phyloP scores from a whole-genome alignment of 208 protist genomes.

The Acanthamoeba healyi region DNA sequence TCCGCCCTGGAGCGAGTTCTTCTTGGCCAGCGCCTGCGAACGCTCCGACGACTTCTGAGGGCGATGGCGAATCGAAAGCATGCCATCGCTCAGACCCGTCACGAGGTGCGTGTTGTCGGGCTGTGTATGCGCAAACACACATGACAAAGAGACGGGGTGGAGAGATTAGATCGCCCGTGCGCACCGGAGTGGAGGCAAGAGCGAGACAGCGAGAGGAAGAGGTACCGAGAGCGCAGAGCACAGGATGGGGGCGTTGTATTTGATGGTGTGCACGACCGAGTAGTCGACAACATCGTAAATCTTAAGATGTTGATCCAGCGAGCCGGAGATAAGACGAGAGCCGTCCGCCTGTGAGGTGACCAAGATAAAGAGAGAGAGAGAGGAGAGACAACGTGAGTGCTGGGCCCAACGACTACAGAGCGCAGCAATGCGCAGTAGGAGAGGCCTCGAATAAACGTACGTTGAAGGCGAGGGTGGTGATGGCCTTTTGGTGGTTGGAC shows the following conservation, averaged over 20 bases:
- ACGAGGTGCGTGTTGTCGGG: conserved; percentile 82
- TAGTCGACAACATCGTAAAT: conserved; percentile 81
- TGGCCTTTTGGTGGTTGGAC: conserved; percentile 84
- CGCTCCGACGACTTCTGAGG: neutral
- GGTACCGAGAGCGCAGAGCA: conserved; percentile 79
- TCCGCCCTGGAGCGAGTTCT: neutral
- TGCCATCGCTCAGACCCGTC: conserved; percentile 76
- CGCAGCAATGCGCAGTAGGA: neutral
- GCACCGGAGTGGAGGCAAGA: too few species aligned
- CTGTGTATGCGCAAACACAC: conserved; percentile 33
- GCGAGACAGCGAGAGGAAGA: too few species aligned
- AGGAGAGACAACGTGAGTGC: neutral
- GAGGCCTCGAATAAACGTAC: conserved; percentile 25
- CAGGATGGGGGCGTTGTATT: conserved; percentile 81
- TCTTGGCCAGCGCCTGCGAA: neutral
- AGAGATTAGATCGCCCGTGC: too few species aligned
- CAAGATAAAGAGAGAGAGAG: too few species aligned
- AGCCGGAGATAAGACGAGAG: conserved; percentile 76
- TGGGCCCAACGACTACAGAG: neutral
- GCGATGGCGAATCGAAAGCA: conserved; percentile 79
- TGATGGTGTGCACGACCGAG: conserved; percentile 79
- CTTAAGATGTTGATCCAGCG: conserved; percentile 84
- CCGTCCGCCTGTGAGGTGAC: neutral
- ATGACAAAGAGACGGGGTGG: too few species aligned
- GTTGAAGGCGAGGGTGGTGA: conserved; percentile 82